These are phyloP conservation scores for Kingdonia uniflora DNA, from an alignment of 164 flowering plant genomes.

Conservation along the genomic window DNA sequence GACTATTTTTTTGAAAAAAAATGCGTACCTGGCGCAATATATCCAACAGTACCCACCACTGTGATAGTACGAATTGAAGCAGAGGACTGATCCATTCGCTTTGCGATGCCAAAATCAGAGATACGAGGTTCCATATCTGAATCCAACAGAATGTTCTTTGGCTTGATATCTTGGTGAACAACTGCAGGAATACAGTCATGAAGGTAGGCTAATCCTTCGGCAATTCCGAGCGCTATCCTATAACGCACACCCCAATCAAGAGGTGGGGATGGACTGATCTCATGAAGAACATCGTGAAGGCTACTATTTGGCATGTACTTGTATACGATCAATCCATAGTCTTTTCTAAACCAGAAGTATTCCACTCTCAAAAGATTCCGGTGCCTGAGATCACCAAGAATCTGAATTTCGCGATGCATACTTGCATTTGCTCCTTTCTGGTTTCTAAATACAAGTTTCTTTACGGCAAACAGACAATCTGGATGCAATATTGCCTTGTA, in stretches of 20 bases:
- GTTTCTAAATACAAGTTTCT: conserved; percentile 42
- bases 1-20: too few relatives aligned
- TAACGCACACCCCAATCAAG: conserved; percentile 48
- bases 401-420: conserved; percentile 63
- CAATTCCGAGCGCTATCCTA: conserved; percentile 62
- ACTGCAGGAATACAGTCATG: conserved; percentile 70
- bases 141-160: conserved; percentile 68
- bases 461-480: conserved; percentile 42
- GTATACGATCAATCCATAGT: conserved; percentile 58
- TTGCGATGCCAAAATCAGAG: conserved; percentile 84
- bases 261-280: conserved; percentile 18
- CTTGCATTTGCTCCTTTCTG: conserved; percentile 30
- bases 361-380: conserved; percentile 59
- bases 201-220: conserved; percentile 70
- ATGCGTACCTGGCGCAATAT: conserved; percentile 77
- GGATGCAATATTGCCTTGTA: conserved; percentile 45
- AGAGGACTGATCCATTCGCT: conserved; percentile 51
- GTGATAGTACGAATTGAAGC: conserved; percentile 22
- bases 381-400: conserved; percentile 59
- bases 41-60: conserved; percentile 62
- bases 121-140: conserved; percentile 76
- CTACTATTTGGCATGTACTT: conserved; percentile 71
- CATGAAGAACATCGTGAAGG: conserved; percentile 62
- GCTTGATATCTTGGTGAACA: conserved; percentile 75
- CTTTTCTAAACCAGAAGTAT: conserved; percentile 60